Evolutionary conservation across 2,329 filamentous ascomycete species (phyloP), one percentile per base, ranked within the genome.

Genomic region (Thielaviopsis punctulata): DNA sequence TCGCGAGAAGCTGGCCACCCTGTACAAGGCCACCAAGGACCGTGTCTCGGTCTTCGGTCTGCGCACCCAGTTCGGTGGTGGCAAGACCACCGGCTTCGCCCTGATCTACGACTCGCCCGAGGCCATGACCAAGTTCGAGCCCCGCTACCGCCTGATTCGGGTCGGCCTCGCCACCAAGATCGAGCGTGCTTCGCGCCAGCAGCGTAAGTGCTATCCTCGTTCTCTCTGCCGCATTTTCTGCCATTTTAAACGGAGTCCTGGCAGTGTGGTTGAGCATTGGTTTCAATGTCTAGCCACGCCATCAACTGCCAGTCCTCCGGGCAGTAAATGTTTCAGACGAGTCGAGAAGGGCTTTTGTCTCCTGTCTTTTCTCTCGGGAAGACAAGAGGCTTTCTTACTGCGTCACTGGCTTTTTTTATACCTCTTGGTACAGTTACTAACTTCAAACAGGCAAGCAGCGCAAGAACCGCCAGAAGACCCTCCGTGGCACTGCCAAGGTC

Each of bases 51-150:
- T 95, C 72, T 98, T 98, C 71, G 92, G 92, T 68, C 88, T 98
- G 73, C 86, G 87, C 73, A 98, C 92, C 65, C 90, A 96, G 72
- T 98, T 85, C 71, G 92, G 92, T 90, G 92, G 92, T 69, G 92
- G 92, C 79, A 98, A 98, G 85, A 95, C 86, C 72, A 96, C 90
- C 62, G 92, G 92, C 66, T 98, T 98, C 70, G 92, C 88, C 62
- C 87, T 96, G 66, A 79, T 98, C 77, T 98, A 98, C 82, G 92
- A 98, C 75, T 94, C 86, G 62, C 76, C 81, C 68, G 92, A 98
- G 80, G 87, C 89, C 66, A 83, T 98, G 83, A 95, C 95, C 86
- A 96, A 96, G 77, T 98, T 96, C 73, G 92, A 98, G 82, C 92
- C 92, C 65, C 84, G 84, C 75, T 95, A 95, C 84, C 84, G 92